phyloP scores from a whole-genome alignment of 139 green algal species.

The Zygnema cylindricum region DNA sequence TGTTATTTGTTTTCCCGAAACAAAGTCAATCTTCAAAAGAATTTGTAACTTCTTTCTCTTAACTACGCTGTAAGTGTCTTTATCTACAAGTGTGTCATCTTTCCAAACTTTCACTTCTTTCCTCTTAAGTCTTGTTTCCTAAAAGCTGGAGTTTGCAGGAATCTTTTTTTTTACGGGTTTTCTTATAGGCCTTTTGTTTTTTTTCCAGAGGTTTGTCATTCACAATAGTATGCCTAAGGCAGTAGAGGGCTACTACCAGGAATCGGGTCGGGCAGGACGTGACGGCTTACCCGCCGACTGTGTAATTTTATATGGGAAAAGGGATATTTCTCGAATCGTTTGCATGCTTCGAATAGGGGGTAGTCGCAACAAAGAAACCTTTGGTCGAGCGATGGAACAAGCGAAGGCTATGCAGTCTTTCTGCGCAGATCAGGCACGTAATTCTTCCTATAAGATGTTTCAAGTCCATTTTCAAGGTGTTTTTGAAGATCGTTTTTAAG shows the following conservation, averaged over 20 bases:
- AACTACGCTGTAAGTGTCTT: background rate
- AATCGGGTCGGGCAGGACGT: conserved; percentile 77
- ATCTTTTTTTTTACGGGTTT: too few species aligned
- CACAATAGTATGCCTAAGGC: conserved; percentile 69
- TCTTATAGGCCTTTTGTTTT: too few species aligned
- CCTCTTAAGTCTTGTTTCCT: too few species aligned
- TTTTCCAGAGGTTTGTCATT: conserved; percentile 66
- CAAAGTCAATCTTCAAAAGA: too few species aligned
- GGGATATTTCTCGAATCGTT: conserved; percentile 51
- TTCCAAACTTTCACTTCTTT: too few species aligned
- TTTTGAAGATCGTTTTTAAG: conserved; percentile 1
- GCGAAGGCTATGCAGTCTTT: conserved; percentile 44
- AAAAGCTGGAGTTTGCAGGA: too few species aligned
- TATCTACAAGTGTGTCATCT: background rate
- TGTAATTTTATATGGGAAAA: conserved; percentile 42
- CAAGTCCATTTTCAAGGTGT: background rate
- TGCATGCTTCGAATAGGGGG: conserved; percentile 46
- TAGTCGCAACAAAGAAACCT: background rate
- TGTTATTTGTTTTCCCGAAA: too few species aligned
- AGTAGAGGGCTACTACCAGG: conserved; percentile 71
- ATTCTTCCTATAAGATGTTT: background rate
- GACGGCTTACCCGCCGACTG: conserved; percentile 73
- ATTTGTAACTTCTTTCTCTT: too few species aligned
- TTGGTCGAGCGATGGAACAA: conserved; percentile 38
- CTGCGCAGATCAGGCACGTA: conserved; percentile 43